Evolutionary conservation across 495 filamentous ascomycete genomes (phyloP).

Genomic region (Tuber brumale): DNA sequence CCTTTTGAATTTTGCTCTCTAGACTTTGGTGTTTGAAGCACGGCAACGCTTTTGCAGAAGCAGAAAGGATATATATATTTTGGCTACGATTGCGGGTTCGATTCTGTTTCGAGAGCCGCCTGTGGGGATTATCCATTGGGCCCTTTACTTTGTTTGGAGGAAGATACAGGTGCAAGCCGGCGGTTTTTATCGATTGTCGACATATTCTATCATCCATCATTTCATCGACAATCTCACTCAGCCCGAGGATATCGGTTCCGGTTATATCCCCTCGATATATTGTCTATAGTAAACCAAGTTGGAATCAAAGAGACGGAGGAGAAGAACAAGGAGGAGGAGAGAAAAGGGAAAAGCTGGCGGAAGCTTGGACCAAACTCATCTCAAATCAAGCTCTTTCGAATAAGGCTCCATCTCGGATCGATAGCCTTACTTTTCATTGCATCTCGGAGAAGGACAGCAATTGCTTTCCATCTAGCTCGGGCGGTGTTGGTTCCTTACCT

Average conservation of each 20-base stretch:
- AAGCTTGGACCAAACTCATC: neutral
- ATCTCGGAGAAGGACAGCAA: neutral
- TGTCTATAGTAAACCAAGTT: neutral
- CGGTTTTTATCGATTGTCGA: neutral
- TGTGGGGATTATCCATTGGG: neutral
- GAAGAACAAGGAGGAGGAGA: neutral
- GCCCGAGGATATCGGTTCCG: neutral
- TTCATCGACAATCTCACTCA: neutral
- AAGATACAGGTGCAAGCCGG: neutral
- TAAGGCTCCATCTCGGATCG: neutral
- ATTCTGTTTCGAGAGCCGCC: neutral
- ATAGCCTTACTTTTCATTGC: neutral
- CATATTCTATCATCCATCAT: neutral
- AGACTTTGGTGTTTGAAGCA: neutral
- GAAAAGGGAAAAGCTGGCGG: neutral
- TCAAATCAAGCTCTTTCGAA: neutral
- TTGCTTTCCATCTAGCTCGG: neutral
- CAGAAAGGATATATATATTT: neutral
- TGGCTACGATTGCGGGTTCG: neutral
- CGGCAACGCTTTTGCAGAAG: neutral
- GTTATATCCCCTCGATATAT: neutral
- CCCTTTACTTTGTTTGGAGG: neutral
- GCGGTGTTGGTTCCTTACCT: neutral
- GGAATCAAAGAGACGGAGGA: neutral
- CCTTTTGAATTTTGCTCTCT: slow-evolving; percentile 18